Evolutionary conservation across 129 eudicot species (phyloP), one percentile per base, ranked within the genome.

Genomic region (Flaveria brownii): DNA sequence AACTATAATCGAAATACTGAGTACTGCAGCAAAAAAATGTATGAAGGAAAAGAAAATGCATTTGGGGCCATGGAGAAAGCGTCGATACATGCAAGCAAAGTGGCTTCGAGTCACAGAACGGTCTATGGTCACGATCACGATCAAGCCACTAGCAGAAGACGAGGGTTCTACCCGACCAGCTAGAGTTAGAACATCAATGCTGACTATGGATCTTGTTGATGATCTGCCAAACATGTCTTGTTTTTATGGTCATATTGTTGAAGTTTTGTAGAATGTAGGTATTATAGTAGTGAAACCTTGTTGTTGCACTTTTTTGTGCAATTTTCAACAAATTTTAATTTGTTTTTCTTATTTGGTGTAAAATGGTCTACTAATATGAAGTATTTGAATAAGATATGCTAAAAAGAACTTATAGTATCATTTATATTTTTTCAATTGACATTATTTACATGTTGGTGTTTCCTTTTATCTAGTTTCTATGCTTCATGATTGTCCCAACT

Each of bases 1-100:
- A 61, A 73, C 70, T 17, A 2, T 89, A 61, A 65, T 85, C 13
- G 87, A 83, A 59, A 86, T 89, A 11, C 11, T 89, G 30, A 87
- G 91, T 65, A 75, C 73, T 4, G 93, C 97, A 0, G 91, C 91
- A 0, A 92, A 89, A 75, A 87, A 83, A 52, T 89, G 93, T 74
- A 89, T 89, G 93, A 81, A 63, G 81, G 96, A 87, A 67, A 89
- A 84, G 79, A 92, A 89, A 60, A 89, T 92, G 93, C 93, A 89
- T 88, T 39, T 92, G 87, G 96, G 82, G 0, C 97, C 97, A 0
- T 92, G 97, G 97, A 86, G 97, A 68, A 92, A 89, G 77, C 85
- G 74, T 4, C 75, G 81, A 11, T 92, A 92, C 86, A 87, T 92
- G 97, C 89, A 92, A 84, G 91, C 97, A 1, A 92, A 92, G 78